phyloP scores from a whole-genome alignment of 805 yeast species.

The Saccharomycopsis lassenensis region DNA sequence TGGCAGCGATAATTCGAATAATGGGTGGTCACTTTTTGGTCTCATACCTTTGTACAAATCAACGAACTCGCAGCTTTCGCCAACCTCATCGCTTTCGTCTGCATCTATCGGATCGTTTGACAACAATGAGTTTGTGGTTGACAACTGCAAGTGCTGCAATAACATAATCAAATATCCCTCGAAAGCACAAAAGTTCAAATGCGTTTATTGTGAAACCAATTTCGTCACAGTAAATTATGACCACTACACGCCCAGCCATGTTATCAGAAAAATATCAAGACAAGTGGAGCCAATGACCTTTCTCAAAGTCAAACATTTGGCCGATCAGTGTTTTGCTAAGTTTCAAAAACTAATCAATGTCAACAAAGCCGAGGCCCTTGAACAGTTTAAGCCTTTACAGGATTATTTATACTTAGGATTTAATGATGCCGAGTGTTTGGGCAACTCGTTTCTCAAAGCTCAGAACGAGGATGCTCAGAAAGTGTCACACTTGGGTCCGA shows the following conservation, averaged over 20 bases:
- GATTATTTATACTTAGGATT: slow-evolving; percentile 36
- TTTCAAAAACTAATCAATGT: slow-evolving; percentile 11
- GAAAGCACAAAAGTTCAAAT: slow-evolving; percentile 34
- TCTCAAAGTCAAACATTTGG: slow-evolving; percentile 24
- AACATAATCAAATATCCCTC: slow-evolving; percentile 31
- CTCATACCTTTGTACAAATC: not conserved
- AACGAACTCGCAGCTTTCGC: slow-evolving; percentile 5
- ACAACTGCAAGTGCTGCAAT: slow-evolving; percentile 37
- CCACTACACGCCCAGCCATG: slow-evolving; percentile 12
- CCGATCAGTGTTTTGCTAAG: slow-evolving; percentile 26
- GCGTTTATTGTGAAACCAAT: slow-evolving; percentile 41
- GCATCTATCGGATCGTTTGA: slow-evolving; percentile 8
- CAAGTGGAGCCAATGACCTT: slow-evolving; percentile 22
- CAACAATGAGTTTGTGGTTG: slow-evolving; percentile 9
- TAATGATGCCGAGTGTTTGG: slow-evolving; percentile 35
- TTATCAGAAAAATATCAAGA: slow-evolving; percentile 16
- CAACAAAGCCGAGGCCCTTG: slow-evolving; percentile 15
- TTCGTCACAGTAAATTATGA: slow-evolving; percentile 20
- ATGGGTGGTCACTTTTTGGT: slow-evolving; percentile 1
- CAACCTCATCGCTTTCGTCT: slow-evolving; percentile 15
- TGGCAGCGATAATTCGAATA: no score
- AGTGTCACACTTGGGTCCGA: slow-evolving; percentile 32
- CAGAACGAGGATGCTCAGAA: not conserved
- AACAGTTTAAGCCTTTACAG: slow-evolving; percentile 40
- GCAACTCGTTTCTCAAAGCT: slow-evolving; percentile 37